Conservation (phyloP, 2,329 filamentous ascomycete species). For the Colletotrichum sp. region DNA sequence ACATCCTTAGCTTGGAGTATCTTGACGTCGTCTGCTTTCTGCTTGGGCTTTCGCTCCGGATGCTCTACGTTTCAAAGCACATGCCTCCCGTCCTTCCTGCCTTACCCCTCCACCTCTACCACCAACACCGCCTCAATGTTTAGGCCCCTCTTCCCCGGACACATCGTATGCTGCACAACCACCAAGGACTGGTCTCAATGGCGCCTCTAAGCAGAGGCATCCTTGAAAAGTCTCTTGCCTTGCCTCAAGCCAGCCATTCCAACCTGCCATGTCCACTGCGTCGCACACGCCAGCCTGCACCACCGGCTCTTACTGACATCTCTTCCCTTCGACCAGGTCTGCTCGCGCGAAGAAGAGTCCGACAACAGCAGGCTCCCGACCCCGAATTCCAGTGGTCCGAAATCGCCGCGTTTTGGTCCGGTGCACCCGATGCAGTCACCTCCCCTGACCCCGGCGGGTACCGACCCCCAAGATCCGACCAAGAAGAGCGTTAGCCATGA, state of each 20-base stretch:
- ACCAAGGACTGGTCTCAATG: background rate
- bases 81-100: background rate
- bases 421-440: constrained; percentile 82
- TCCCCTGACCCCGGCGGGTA: constrained; percentile 85
- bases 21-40: constrained; percentile 9
- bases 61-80: constrained; percentile 16
- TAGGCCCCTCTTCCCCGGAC: background rate
- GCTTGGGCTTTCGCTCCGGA: constrained; percentile 2
- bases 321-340: constrained; percentile 47
- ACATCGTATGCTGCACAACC: background rate
- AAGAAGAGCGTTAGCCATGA: constrained; percentile 33
- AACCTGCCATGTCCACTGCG: background rate
- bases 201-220: background rate
- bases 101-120: background rate
- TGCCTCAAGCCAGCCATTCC: background rate
- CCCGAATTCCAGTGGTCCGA: constrained; percentile 66
- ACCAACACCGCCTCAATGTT: background rate
- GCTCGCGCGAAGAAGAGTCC: constrained; percentile 65
- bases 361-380: constrained; percentile 70
- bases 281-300: constrained; percentile 11
- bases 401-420: constrained; percentile 72
- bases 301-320: constrained; percentile 28
- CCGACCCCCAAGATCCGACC: constrained; percentile 48
- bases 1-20: background rate
- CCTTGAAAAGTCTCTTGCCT: background rate